These are phyloP conservation scores for Boletus speciosus DNA, from an alignment of 768 basidiomycete genomes.

Conservation along the genomic window DNA sequence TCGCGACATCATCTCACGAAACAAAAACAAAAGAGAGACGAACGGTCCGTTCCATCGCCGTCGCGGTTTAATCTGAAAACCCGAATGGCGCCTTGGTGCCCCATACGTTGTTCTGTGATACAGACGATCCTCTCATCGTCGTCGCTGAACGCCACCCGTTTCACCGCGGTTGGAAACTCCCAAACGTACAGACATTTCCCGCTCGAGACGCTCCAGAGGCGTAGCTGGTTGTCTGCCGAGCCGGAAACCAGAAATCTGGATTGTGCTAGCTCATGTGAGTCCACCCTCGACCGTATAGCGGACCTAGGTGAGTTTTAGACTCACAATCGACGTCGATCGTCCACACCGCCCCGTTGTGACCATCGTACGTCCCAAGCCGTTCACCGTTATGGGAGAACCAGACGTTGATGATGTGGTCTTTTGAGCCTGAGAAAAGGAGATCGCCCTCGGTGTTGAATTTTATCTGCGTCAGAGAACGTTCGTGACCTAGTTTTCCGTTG, in stretches of 20 bases:
- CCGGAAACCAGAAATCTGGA: constrained; percentile 87
- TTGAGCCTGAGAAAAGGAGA: constrained; percentile 91
- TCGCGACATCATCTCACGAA: not conserved
- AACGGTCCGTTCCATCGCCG: constrained; percentile 78
- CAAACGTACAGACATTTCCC: constrained; percentile 93
- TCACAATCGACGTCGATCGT: constrained; percentile 93
- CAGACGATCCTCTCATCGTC: constrained; percentile 82
- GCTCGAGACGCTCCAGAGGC: constrained; percentile 83
- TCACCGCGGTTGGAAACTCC: constrained; percentile 98
- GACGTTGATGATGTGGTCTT: constrained; percentile 92
- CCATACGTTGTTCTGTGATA: constrained; percentile 98
- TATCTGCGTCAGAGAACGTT: constrained; percentile 95
- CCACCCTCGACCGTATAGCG: not conserved
- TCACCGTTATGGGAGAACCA: constrained; percentile 99
- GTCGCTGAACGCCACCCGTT: constrained; percentile 89
- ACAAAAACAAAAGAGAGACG: constrained; percentile 25
- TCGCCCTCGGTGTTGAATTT: constrained; percentile 97
- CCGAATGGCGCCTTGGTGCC: constrained; percentile 83
- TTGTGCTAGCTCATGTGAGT: constrained; percentile 50
- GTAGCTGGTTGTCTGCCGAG: constrained; percentile 89
- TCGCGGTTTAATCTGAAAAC: constrained; percentile 86
- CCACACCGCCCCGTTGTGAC: constrained; percentile 96
- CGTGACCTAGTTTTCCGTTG: constrained; percentile 64
- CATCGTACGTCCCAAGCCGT: constrained; percentile 92
- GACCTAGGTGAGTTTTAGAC: constrained; percentile 28